A percentile compares a stretch with the other conserved stretches of the same genome.
Conservation (phyloP, 306 rosid genomes). For the Luffa acutangula region DNA sequence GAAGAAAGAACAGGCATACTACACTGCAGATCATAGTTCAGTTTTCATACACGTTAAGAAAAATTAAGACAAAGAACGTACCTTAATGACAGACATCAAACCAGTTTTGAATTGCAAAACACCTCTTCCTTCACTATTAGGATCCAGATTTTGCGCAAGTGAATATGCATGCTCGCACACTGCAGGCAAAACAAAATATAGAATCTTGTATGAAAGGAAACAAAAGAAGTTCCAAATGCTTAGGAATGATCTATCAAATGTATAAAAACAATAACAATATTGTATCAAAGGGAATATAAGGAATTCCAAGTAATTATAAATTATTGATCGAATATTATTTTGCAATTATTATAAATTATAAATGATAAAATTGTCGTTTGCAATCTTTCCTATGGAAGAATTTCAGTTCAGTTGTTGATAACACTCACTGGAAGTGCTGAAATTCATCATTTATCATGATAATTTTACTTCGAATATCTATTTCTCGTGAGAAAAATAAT, state of each 20-base stretch:
- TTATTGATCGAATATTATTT: background rate
- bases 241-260: background rate
- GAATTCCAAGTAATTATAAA: background rate
- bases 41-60: background rate
- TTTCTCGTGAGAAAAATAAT: background rate
- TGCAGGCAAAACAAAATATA: slow-evolving; percentile 25
- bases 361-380: background rate
- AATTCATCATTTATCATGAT: background rate
- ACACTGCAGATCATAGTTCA: background rate
- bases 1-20: background rate
- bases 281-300: background rate
- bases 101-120: slow-evolving; percentile 97
- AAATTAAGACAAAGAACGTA: slow-evolving; percentile 7
- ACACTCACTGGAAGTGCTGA: background rate
- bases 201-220: background rate
- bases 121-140: slow-evolving; percentile 95
- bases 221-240: background rate
- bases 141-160: slow-evolving; percentile 80
- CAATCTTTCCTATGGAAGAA: background rate
- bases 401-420: background rate
- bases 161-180: slow-evolving; percentile 97
- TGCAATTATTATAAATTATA: background rate
- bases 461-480: background rate
- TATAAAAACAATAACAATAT: background rate
- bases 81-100: slow-evolving; percentile 95